Evolutionary conservation across 2,329 filamentous ascomycete genomes (phyloP).

Genomic region (Emergomyces pasteurianus): DNA sequence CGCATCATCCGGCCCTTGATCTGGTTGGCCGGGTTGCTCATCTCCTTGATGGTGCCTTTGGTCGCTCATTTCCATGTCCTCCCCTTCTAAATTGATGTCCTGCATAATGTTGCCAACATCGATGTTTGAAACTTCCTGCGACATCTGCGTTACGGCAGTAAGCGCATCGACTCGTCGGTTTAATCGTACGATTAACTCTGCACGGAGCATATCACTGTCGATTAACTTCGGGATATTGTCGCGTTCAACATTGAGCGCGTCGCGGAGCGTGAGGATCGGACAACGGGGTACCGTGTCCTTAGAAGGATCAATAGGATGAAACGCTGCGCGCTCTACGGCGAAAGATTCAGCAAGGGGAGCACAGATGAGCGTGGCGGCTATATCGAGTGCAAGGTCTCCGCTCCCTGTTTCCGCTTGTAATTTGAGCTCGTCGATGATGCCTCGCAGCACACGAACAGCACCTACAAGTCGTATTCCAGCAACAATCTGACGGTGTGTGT

Average conservation of each 20-base stretch:
- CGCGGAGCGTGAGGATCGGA: conserved; percentile 29
- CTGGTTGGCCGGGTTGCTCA: not conserved
- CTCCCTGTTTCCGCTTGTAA: conserved; percentile 29
- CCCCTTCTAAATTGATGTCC: conserved; percentile 28
- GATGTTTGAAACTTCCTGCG: conserved; percentile 25
- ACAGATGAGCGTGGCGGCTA: conserved; percentile 32
- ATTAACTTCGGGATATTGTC: conserved; percentile 29
- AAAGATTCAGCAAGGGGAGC: conserved; percentile 30
- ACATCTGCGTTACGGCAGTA: conserved; percentile 20
- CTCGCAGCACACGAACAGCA: conserved; percentile 24
- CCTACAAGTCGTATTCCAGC: conserved; percentile 31
- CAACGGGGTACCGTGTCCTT: conserved; percentile 24
- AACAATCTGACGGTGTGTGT: conserved; percentile 44
- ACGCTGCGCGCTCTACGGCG: conserved; percentile 25
- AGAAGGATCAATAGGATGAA: conserved; percentile 22
- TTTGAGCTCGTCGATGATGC: conserved; percentile 32
- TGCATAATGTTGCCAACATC: conserved; percentile 33
- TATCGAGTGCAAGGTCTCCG: conserved; percentile 33
- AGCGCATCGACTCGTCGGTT: conserved; percentile 33
- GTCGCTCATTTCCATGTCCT: conserved; percentile 17
- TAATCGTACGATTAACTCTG: conserved; percentile 34
- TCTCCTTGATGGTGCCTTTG: conserved; percentile 2
- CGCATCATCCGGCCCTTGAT: conserved; percentile 14
- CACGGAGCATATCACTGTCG: conserved; percentile 33
- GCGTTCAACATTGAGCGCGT: conserved; percentile 28